Evolutionary conservation across 305 asterid genomes (phyloP).

Genomic region (Withania somnifera): DNA sequence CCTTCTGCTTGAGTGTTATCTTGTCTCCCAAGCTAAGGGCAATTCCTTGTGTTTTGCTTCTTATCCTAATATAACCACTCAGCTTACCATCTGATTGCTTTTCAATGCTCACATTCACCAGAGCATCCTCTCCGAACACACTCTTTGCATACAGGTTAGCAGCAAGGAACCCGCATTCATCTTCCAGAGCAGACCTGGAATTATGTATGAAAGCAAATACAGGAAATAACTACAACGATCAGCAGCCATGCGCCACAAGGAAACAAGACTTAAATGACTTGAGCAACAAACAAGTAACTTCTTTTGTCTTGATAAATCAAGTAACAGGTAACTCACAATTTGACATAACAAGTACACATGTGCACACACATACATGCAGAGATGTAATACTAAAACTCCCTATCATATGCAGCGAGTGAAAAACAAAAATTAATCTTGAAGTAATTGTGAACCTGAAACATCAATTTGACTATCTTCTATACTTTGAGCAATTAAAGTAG

Average conservation of each 20-base stretch:
- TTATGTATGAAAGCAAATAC: background rate
- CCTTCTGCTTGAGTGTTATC: conserved; percentile 97
- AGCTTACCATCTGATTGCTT: conserved; percentile 84
- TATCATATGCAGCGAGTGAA: background rate
- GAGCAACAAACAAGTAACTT: background rate
- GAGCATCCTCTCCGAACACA: conserved; percentile 96
- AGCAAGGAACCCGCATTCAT: conserved; percentile 94
- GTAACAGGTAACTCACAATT: background rate
- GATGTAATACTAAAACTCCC: background rate
- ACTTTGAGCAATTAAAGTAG: background rate
- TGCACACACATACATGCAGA: background rate
- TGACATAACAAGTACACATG: background rate
- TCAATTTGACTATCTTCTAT: background rate
- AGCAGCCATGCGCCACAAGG: background rate
- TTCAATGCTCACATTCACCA: conserved; percentile 92
- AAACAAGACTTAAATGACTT: background rate
- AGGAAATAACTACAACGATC: background rate
- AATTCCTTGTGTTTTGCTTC: conserved; percentile 99
- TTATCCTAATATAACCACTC: conserved; percentile 87
- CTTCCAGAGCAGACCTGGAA: conserved; percentile 88
- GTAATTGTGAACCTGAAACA: background rate
- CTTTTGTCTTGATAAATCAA: background rate
- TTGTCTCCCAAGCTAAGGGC: conserved; percentile 99
- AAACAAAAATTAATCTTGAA: background rate
- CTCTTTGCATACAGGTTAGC: conserved; percentile 96